Percentiles rank a stretch among this genome's conserved stretches.
These are phyloP conservation scores for Smallanthus sonchifolius DNA, from an alignment of 129 eudicot genomes.

Conservation along the genomic window DNA sequence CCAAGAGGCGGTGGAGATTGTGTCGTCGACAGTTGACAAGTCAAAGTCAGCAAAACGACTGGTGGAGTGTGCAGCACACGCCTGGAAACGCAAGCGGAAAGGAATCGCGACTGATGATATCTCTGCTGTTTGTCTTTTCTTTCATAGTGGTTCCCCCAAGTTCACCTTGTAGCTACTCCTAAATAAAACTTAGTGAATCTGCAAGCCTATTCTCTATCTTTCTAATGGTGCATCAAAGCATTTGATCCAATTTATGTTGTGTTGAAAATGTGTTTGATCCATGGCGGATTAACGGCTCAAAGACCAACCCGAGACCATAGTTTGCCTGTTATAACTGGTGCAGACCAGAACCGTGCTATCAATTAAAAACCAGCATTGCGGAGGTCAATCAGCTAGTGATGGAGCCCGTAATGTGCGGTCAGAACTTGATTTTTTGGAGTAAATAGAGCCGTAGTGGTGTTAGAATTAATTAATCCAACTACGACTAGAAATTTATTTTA, in stretches of 20 bases:
- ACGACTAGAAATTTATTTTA: too few species aligned
- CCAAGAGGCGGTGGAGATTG: constrained; percentile 73
- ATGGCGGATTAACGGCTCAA: neutral
- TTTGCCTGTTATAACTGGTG: neutral
- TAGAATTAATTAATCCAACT: too few species aligned
- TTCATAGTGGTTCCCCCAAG: constrained; percentile 33
- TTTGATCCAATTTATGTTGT: neutral
- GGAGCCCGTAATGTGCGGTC: too few species aligned
- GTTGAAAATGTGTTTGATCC: neutral
- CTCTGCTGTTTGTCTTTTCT: constrained; percentile 77
- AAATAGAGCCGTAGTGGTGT: too few species aligned
- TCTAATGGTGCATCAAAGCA: neutral
- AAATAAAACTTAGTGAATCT: constrained; percentile 7
- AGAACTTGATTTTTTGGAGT: too few species aligned
- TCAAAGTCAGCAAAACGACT: constrained; percentile 68
- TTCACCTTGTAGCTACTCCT: constrained; percentile 33
- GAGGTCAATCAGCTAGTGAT: too few species aligned
- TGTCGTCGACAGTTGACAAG: constrained; percentile 53
- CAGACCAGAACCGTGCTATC: neutral
- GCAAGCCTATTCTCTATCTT: neutral
- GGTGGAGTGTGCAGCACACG: constrained; percentile 61
- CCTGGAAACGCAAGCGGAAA: constrained; percentile 73
- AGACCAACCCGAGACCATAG: neutral
- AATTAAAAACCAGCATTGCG: too few species aligned
- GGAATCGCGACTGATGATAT: constrained; percentile 80